Base-by-base conservation (phyloP, 176 grass and related monocot genomes). In the Ensete glaucum region DNA sequence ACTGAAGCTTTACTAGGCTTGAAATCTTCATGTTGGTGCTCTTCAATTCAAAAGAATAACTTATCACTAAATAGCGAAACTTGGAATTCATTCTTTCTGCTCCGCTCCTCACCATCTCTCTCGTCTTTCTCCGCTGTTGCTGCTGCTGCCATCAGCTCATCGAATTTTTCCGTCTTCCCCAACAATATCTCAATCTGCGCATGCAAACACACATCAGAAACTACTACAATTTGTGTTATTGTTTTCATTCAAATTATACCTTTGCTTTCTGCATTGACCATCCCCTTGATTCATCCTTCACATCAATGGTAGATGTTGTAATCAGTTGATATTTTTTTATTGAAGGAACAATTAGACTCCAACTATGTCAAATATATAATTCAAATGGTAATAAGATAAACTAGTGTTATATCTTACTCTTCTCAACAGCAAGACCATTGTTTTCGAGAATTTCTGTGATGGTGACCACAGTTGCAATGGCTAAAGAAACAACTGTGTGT, bases 361-460 rank as follows among this genome's bases (percentile, higher is more conserved):
- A 77, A 77, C 2, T 23, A 72, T 70, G 2, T 9, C 14, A 19
- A n/a, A 72, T 15, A 6, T 0, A 16, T 79, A 26, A 54, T 11
- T 22, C 49, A 54, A 43, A 43, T 4, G 0, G 34, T 29, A 51
- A 77, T 73, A 15, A 67, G 55, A 63, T 50, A 76, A 1, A 24
- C 51, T 57, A 83, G 72, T 24, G 9, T 82, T 26, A 29, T 79
- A 67, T 80, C 81, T 87, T 73, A 96, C 92, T 96, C 82, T 92
- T 92, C 81, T 89, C 92, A 14, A 96, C 69, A 68, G 92, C 92
- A 72, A 96, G 89, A 12, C 89, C 89, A 5, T 96, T 96, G 75
- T 92, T 96, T 79, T 96, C 92, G 51, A 96, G 85, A 87, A 96
- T 96, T 80, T 96, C 89, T 9, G 92, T 83, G 50, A 96, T 82